Conservation (phyloP, 2,329 filamentous ascomycete species). For the Monilinia fructicola region DNA sequence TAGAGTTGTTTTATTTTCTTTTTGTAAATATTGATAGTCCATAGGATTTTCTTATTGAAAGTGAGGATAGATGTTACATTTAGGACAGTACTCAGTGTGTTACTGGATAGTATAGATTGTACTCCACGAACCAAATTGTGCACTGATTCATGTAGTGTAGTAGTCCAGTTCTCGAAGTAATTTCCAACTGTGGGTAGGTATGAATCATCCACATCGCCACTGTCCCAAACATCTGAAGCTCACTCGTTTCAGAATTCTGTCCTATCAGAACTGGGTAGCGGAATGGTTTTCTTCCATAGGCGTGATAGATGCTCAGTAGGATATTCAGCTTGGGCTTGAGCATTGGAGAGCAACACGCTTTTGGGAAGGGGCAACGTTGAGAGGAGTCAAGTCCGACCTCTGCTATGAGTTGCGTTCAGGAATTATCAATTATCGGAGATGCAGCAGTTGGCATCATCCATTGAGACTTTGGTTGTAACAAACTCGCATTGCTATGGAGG, state of each 20-base stretch:
- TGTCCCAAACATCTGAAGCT: not conserved
- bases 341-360: too few species aligned
- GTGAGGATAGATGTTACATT: not conserved
- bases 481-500: not conserved
- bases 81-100: not conserved
- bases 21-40: too few species aligned
- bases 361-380: not conserved
- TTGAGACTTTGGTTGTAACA: too few species aligned
- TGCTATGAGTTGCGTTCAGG: not conserved
- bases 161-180: too few species aligned
- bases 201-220: too few species aligned
- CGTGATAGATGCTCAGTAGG: not conserved
- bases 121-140: not conserved
- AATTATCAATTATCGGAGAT: not conserved
- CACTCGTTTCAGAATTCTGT: not conserved
- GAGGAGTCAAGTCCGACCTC: not conserved
- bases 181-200: not conserved
- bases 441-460: not conserved
- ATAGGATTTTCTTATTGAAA: too few species aligned
- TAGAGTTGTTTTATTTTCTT: not conserved
- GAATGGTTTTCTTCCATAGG: not conserved
- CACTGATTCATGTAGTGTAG: not conserved
- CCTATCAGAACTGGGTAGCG: not conserved
- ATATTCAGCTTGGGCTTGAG: not conserved
- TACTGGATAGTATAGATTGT: not conserved